A percentile compares a stretch with the other conserved stretches of the same genome.
phyloP scores from a whole-genome alignment of 2,329 filamentous ascomycete species.

The Clonostachys solani region DNA sequence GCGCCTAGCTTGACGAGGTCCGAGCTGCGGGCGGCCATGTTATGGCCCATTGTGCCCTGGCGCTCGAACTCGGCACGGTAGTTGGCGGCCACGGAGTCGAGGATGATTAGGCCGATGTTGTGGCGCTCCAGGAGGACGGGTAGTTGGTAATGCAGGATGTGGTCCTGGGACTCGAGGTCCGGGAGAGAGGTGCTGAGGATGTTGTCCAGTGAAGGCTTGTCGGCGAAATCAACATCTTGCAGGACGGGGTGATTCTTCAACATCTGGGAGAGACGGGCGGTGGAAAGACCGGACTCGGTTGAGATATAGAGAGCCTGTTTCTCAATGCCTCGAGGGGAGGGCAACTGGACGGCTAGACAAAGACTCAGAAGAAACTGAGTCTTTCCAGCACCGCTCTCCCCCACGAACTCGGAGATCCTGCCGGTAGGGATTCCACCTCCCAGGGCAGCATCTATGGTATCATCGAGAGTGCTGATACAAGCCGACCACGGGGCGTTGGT shows the following conservation, averaged over 20 bases:
- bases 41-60: constrained; percentile 36
- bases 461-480: constrained; percentile 77
- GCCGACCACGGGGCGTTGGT: constrained; percentile 10
- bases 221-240: background rate
- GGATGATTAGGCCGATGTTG: constrained; percentile 73
- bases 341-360: constrained; percentile 79
- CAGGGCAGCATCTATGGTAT: constrained; percentile 62
- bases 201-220: constrained; percentile 61
- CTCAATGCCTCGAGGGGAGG: constrained; percentile 62
- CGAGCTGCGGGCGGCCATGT: constrained; percentile 70
- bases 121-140: constrained; percentile 77
- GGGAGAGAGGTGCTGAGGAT: constrained; percentile 80
- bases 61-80: constrained; percentile 87
- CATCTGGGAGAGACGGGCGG: constrained; percentile 76
- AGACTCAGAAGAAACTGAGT: constrained; percentile 88
- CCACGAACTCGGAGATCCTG: constrained; percentile 83
- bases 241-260: constrained; percentile 63
- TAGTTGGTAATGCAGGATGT: constrained; percentile 89
- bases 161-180: constrained; percentile 91
- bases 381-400: constrained; percentile 92
- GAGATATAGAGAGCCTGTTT: constrained; percentile 87
- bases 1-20: constrained; percentile 76
- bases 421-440: constrained; percentile 78
- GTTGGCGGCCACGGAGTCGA: constrained; percentile 94
- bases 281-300: constrained; percentile 83